These are phyloP conservation scores for Stemphylium beticola DNA, from an alignment of 2,329 filamentous ascomycete genomes.

Conservation along the genomic window DNA sequence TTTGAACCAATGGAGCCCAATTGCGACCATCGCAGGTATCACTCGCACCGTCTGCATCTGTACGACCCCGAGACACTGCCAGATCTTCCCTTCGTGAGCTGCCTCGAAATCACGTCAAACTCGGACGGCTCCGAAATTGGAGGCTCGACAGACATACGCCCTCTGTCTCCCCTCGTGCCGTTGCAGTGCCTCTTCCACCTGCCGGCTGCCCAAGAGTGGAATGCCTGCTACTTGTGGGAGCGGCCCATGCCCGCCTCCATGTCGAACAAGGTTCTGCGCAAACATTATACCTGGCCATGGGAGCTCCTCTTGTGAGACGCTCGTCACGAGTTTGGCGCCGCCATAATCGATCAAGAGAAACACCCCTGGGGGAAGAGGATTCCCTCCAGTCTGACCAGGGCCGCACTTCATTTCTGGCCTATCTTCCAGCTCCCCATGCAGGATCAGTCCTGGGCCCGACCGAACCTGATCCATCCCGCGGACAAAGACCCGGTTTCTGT, in stretches of 20 bases:
- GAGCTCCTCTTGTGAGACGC: constrained; percentile 19
- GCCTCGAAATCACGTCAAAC: constrained; percentile 6
- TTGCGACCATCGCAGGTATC: constrained; percentile 14
- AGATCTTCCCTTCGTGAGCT: constrained; percentile 15
- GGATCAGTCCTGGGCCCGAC: constrained; percentile 12
- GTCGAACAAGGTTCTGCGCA: constrained; percentile 15
- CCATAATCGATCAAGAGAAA: constrained; percentile 17
- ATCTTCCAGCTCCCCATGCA: constrained; percentile 10
- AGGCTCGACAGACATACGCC: constrained; percentile 16
- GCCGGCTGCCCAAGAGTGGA: constrained; percentile 13
- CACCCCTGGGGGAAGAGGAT: constrained; percentile 15
- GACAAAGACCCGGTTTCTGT: constrained; percentile 16
- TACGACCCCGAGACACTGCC: constrained; percentile 14
- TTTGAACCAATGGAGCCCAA: constrained; percentile 11
- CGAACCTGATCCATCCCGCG: constrained; percentile 19
- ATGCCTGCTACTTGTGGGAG: constrained; percentile 18
- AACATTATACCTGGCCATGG: constrained; percentile 18
- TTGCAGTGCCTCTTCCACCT: constrained; percentile 19
- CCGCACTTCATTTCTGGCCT: constrained; percentile 16
- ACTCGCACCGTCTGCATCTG: constrained; percentile 18
- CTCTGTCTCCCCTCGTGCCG: constrained; percentile 19
- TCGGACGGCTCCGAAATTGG: neutral
- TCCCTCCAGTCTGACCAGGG: constrained; percentile 12
- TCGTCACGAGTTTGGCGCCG: constrained; percentile 19
- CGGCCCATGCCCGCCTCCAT: constrained; percentile 15